Base-by-base conservation (phyloP, 2,329 filamentous ascomycete genomes). In the Aspergillus sergii region DNA sequence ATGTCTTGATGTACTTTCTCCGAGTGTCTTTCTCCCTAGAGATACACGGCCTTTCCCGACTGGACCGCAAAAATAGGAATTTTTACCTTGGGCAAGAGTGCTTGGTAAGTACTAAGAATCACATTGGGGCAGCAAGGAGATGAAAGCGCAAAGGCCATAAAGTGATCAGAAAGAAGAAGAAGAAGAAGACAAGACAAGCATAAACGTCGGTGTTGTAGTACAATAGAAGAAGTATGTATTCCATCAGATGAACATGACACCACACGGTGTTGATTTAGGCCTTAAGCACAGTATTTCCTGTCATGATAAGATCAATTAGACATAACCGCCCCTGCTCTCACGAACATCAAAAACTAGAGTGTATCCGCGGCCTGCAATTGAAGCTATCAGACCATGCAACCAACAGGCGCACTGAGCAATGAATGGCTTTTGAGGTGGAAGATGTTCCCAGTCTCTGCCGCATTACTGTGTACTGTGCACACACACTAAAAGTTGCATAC, bases 401-500 rank as follows among this genome's bases (percentile, higher is more conserved):
- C 26, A 51, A 21, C 30, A 51, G 2, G 28, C 21, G 28, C 28
- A 51, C 48, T 32, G 28, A 34, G 26, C 19, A 51, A 34, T 34
- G 28, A 9, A 51, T 51, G 46, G 23, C 23, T 16, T 50, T 34
- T 34, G 11, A 4, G 12, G 32, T 34, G 10, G 32, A 34, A 34
- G 34, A 16, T 5, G 32, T 16, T 5, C 34, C 12, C 4, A 36
- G 12, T 36, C 34, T 14, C 34, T 36, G 12, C 12, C 46, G 12
- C 26, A 30, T n/a, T 50, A 30, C 46, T 12, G 14, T 34, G 11
- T 34, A 43, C 30, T 50, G 41, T 28, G 26, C 26, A 1, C 14
- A 11, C 23, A 23, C 8, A 60, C 58, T 65, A 65, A 61, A 66
- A 64, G 60, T 61, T 62, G 61, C 67, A 68, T 67, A 65, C 64